Evolutionary conservation across 148 eudicot species (phyloP).

Genomic region (Chenopodium album): DNA sequence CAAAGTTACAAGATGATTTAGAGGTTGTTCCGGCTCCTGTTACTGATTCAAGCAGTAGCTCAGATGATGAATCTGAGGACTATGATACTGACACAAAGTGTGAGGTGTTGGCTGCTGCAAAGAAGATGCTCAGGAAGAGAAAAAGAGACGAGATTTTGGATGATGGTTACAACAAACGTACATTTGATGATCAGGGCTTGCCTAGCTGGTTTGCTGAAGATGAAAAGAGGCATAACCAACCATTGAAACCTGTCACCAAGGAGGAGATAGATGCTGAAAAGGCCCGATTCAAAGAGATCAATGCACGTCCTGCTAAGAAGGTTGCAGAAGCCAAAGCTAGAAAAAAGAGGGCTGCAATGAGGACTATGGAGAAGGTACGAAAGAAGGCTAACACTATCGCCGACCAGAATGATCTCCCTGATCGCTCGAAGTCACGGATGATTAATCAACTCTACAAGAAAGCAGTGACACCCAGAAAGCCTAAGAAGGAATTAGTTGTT

Average conservation of each 20-base stretch:
- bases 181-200: conserved; percentile 52
- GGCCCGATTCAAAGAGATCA: conserved; percentile 72
- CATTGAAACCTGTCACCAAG: conserved; percentile 68
- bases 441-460: conserved; percentile 78
- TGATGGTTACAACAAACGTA: conserved; percentile 81
- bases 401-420: conserved; percentile 75
- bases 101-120: conserved; percentile 72
- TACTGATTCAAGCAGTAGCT: conserved; percentile 76
- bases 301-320: conserved; percentile 89
- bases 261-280: conserved; percentile 74
- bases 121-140: conserved; percentile 76
- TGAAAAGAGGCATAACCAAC: conserved; percentile 53
- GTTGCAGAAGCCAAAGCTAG: conserved; percentile 91
- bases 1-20: conserved; percentile 57
- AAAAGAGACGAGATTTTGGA: conserved; percentile 66
- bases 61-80: conserved; percentile 74
- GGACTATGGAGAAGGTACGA: conserved; percentile 72
- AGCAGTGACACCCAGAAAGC: conserved; percentile 64
- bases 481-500: conserved; percentile 76
- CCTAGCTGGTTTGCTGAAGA: conserved; percentile 87
- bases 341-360: conserved; percentile 68
- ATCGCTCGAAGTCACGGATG: conserved; percentile 83
- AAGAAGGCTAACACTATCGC: conserved; percentile 87
- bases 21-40: conserved; percentile 87
- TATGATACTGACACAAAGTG: conserved; percentile 63